Evolutionary conservation across 495 filamentous ascomycete genomes (phyloP).

Genomic region (Niebla homalea): DNA sequence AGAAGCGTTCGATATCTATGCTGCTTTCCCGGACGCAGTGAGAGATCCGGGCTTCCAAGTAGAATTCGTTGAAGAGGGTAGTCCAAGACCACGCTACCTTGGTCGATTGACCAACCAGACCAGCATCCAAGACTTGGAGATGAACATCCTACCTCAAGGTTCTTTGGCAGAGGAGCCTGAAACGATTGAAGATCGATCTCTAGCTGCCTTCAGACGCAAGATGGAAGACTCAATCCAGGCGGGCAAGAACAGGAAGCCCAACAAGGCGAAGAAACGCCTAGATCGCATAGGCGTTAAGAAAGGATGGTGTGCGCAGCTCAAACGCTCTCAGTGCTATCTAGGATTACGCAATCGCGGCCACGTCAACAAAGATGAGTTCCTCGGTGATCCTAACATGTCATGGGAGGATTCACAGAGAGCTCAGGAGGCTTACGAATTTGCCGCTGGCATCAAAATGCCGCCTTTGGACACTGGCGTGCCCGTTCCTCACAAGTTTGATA

Average conservation of each 20-base stretch:
- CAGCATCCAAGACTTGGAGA: conserved; percentile 24
- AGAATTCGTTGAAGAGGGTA: conserved; percentile 41
- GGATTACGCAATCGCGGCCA: conserved; percentile 36
- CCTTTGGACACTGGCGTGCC: conserved; percentile 24
- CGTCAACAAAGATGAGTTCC: conserved; percentile 9
- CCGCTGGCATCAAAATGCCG: conserved; percentile 11
- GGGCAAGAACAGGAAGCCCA: conserved; percentile 31
- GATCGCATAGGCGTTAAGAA: conserved; percentile 34
- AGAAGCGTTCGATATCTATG: conserved; percentile 25
- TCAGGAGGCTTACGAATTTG: conserved; percentile 11
- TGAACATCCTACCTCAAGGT: conserved; percentile 20
- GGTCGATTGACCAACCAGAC: conserved; percentile 34
- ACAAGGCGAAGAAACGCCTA: conserved; percentile 37
- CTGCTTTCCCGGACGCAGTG: conserved; percentile 37
- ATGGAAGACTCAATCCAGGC: conserved; percentile 31
- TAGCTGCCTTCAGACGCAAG: conserved; percentile 34
- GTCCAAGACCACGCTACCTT: conserved; percentile 49
- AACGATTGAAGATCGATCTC: conserved; percentile 18
- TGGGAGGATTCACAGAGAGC: conserved; percentile 17
- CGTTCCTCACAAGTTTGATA: conserved; percentile 33
- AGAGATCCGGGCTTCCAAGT: conserved; percentile 38
- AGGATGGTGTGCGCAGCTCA: conserved; percentile 35
- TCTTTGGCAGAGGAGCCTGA: conserved; percentile 1
- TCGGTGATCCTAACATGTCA: conserved; percentile 10
- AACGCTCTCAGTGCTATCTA: conserved; percentile 54